phyloP scores from a whole-genome alignment of 176 grass and related monocot species.

The Olyra latifolia region DNA sequence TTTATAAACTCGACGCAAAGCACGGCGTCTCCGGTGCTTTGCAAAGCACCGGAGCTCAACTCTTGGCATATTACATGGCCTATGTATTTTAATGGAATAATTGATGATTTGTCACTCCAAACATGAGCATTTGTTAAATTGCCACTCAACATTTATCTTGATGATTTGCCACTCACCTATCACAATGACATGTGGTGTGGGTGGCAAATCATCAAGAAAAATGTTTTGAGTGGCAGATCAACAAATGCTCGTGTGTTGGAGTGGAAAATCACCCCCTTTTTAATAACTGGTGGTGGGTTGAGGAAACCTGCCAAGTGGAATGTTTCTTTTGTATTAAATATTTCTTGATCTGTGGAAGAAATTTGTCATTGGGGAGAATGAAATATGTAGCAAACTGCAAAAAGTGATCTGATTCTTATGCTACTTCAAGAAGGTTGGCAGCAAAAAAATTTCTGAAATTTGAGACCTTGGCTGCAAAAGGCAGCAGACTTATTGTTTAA shows the following conservation, averaged over 20 bases:
- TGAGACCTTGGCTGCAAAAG: neutral
- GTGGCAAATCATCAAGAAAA: too few relatives aligned
- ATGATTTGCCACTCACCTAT: too few relatives aligned
- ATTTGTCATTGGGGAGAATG: neutral
- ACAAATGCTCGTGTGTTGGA: too few relatives aligned
- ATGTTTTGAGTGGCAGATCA: too few relatives aligned
- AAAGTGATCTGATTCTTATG: constrained; percentile 16
- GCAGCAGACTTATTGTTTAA: constrained; percentile 1
- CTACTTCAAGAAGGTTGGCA: neutral
- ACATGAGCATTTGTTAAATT: too few relatives aligned
- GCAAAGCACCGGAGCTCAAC: too few relatives aligned
- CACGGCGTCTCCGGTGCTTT: too few relatives aligned
- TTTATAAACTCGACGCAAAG: too few relatives aligned
- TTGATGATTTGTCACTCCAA: too few relatives aligned
- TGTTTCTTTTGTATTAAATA: constrained; percentile 32
- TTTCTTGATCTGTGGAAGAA: constrained; percentile 24
- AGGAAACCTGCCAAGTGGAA: neutral
- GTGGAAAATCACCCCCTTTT: neutral
- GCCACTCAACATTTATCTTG: too few relatives aligned
- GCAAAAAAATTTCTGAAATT: neutral
- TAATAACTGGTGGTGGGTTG: neutral
- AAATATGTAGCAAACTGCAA: neutral
- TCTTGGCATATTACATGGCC: neutral
- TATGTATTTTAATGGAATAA: too few relatives aligned
- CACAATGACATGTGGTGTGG: too few relatives aligned